phyloP scores from a whole-genome alignment of 345 rosid species.

The Eucalyptus fibrosa region DNA sequence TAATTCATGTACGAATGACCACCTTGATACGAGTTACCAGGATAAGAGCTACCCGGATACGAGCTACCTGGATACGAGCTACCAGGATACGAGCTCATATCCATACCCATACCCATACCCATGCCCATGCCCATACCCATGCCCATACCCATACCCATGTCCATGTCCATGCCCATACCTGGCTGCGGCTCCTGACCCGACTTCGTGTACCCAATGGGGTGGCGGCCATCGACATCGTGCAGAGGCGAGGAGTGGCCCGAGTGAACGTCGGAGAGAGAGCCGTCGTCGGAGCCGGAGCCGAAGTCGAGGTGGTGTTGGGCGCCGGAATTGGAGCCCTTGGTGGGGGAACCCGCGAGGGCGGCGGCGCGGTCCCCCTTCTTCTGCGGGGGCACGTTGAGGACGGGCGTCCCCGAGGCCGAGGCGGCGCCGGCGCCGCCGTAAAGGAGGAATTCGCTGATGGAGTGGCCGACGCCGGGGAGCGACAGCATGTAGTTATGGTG shows the following conservation, averaged over 20 bases:
- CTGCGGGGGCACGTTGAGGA: slow-evolving; percentile 24
- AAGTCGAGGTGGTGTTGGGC: slow-evolving; percentile 40
- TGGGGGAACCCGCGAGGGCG: slow-evolving; percentile 4
- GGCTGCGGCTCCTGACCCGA: neutral
- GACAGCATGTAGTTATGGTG: slow-evolving; percentile 56
- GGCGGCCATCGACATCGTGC: slow-evolving; percentile 10
- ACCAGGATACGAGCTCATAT: too few relatives aligned
- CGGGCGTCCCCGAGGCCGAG: slow-evolving; percentile 3
- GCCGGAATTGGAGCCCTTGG: slow-evolving; percentile 32
- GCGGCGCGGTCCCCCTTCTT: slow-evolving; percentile 19
- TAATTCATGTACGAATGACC: slow-evolving; percentile 63
- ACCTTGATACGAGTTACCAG: neutral
- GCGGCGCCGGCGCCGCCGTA: neutral
- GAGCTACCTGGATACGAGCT: too few relatives aligned
- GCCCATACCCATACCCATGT: neutral
- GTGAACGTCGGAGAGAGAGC: neutral
- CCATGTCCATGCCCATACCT: neutral
- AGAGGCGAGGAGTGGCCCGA: slow-evolving; percentile 26
- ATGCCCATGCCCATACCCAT: neutral
- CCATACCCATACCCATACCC: neutral
- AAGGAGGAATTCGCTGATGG: slow-evolving; percentile 38
- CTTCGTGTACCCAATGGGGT: neutral
- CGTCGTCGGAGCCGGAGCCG: slow-evolving; percentile 44
- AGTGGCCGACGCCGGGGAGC: slow-evolving; percentile 32
- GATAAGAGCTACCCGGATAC: too few relatives aligned